phyloP scores from a whole-genome alignment of 192 early-diverging fungal genomes.

The Rhizophagus sp. region DNA sequence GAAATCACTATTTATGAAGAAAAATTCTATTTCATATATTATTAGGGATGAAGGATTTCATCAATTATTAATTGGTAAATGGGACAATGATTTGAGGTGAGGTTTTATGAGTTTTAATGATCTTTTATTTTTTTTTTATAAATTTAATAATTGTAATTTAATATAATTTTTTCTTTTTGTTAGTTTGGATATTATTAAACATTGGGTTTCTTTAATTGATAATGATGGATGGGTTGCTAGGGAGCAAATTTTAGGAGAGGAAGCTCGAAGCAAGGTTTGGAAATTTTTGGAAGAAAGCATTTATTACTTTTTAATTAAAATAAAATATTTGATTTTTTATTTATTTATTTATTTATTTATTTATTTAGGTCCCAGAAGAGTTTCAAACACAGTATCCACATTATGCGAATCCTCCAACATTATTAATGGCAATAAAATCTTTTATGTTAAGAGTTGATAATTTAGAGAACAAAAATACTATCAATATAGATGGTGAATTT shows the following conservation, averaged over 20 bases:
- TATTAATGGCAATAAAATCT: slow-evolving; percentile 68
- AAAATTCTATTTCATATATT: not conserved
- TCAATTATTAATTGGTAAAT: slow-evolving; percentile 77
- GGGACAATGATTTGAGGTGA: slow-evolving; percentile 83
- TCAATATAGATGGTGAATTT: not conserved
- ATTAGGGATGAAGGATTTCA: slow-evolving; percentile 94
- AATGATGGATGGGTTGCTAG: slow-evolving; percentile 88
- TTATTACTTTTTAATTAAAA: too few species aligned
- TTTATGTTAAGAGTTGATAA: slow-evolving; percentile 62
- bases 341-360: too few species aligned
- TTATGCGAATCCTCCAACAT: slow-evolving; percentile 91
- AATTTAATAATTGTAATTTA: too few species aligned
- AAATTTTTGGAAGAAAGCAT: not conserved
- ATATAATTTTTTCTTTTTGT: not conserved
- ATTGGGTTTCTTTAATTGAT: slow-evolving; percentile 81
- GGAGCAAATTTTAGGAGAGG: slow-evolving; percentile 93
- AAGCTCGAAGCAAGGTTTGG: slow-evolving; percentile 81
- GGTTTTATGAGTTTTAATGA: too few species aligned
- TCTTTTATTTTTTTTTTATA: too few species aligned
- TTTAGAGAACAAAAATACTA: not conserved
- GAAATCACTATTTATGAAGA: not conserved
- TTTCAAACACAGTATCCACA: slow-evolving; percentile 93
- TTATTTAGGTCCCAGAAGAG: slow-evolving; percentile 68
- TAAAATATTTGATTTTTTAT: not conserved
- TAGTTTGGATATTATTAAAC: slow-evolving; percentile 77